These are phyloP conservation scores for Candida caryicola DNA, from an alignment of 805 yeast genomes.

Conservation along the genomic window DNA sequence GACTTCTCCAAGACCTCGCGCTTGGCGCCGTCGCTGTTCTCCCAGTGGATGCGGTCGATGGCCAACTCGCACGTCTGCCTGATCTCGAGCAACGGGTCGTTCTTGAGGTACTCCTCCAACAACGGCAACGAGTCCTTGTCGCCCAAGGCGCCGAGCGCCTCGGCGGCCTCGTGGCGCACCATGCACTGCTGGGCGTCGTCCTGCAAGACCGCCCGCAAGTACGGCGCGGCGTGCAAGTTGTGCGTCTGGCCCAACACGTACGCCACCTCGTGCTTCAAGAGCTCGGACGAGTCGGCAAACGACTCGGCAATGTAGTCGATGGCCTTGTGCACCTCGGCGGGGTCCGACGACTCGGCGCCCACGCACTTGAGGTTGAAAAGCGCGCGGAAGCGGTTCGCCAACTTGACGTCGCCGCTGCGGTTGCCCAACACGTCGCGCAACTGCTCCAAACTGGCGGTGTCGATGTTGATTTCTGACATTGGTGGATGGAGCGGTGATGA, in stretches of 20 bases:
- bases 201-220: slow-evolving; percentile 66
- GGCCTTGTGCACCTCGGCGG: slow-evolving; percentile 58
- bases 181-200: slow-evolving; percentile 74
- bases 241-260: slow-evolving; percentile 95
- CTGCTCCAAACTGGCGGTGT: slow-evolving; percentile 52
- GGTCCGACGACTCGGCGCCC: slow-evolving; percentile 66
- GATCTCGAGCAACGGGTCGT: slow-evolving; percentile 84
- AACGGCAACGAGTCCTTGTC: slow-evolving; percentile 68
- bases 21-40: slow-evolving; percentile 62
- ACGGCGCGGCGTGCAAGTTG: slow-evolving; percentile 73
- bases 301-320: slow-evolving; percentile 82
- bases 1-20: slow-evolving; percentile 72
- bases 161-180: slow-evolving; percentile 99
- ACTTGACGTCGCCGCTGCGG: slow-evolving; percentile 62
- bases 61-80: slow-evolving; percentile 98
- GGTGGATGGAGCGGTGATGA: neutral
- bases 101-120: slow-evolving; percentile 57
- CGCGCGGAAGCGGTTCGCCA: slow-evolving; percentile 91
- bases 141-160: slow-evolving; percentile 95
- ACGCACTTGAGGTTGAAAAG: slow-evolving; percentile 83
- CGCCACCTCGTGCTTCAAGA: slow-evolving; percentile 96
- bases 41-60: slow-evolving; percentile 92
- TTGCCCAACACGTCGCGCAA: slow-evolving; percentile 69
- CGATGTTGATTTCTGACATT: slow-evolving; percentile 31
- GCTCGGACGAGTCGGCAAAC: slow-evolving; percentile 78